These are phyloP conservation scores for Neckera pumila DNA, from an alignment of 225 moss, liverwort and hornwort genomes.

Conservation along the genomic window DNA sequence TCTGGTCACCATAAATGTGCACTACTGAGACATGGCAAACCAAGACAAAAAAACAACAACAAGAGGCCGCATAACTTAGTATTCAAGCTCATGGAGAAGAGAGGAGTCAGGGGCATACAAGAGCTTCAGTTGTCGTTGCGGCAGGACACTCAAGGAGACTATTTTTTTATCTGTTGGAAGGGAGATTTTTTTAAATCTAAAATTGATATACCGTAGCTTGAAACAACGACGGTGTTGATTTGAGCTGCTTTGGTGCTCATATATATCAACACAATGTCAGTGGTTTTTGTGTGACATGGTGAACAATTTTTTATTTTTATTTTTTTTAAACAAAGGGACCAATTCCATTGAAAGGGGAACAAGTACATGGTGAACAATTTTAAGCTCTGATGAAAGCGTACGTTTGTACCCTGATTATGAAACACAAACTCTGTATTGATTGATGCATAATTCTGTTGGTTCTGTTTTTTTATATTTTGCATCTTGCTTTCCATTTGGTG, in stretches of 20 bases:
- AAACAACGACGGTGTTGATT: neutral
- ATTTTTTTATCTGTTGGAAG: neutral
- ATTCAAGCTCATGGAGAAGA: neutral
- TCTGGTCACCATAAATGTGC: slow-evolving; percentile 13
- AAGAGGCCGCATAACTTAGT: no score
- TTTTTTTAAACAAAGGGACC: no score
- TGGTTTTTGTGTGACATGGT: neutral
- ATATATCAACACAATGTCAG: neutral
- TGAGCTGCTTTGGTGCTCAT: neutral
- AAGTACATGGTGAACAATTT: no score
- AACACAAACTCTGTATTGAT: neutral
- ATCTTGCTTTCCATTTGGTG: neutral
- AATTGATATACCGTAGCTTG: no score
- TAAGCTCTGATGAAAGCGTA: neutral
- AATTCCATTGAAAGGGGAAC: no score
- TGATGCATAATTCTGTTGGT: neutral
- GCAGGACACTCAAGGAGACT: neutral
- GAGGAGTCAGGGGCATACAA: neutral
- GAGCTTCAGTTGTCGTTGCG: neutral
- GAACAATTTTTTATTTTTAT: neutral
- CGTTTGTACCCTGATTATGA: neutral
- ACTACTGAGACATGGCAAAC: slow-evolving; percentile 15
- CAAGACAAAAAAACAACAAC: neutral
- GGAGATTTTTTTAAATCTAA: neutral
- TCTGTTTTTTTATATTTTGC: neutral